Percentiles rank a stretch among this genome's conserved stretches.
Evolutionary conservation across 179 eudicot species (phyloP).

Genomic region (Beta lomatogona): DNA sequence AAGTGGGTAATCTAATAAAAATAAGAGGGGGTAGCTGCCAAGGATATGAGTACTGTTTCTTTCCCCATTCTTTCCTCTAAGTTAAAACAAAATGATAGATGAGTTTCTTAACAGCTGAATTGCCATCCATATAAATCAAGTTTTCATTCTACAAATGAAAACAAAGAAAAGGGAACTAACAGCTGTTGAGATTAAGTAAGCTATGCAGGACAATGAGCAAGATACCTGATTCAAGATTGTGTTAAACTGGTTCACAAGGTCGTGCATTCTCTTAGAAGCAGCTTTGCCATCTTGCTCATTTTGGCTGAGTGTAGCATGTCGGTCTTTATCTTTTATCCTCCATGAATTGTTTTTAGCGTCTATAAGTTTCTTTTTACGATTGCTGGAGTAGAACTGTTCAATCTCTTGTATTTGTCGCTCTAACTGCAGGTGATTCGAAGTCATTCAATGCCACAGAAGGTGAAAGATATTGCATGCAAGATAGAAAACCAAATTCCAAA

Average conservation of each 20-base stretch:
- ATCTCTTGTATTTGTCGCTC: slow-evolving; percentile 64
- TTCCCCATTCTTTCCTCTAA: too few species aligned
- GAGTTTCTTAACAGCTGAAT: too few species aligned
- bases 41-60: too few species aligned
- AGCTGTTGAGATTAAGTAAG: too few species aligned
- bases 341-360: slow-evolving; percentile 48
- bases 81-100: too few species aligned
- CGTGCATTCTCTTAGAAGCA: slow-evolving; percentile 78
- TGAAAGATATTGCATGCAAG: background rate
- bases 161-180: too few species aligned
- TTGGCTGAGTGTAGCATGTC: slow-evolving; percentile 37
- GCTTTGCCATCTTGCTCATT: slow-evolving; percentile 55
- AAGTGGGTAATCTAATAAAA: too few species aligned
- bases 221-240: slow-evolving; percentile 62
- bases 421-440: slow-evolving; percentile 50
- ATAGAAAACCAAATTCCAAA: background rate
- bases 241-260: slow-evolving; percentile 69
- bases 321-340: slow-evolving; percentile 64
- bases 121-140: too few species aligned
- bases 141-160: too few species aligned
- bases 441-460: background rate
- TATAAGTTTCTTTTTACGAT: slow-evolving; percentile 45
- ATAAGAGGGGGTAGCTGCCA: too few species aligned
- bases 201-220: too few species aligned
- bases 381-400: slow-evolving; percentile 59